Evolutionary conservation across 2,329 filamentous ascomycete genomes (phyloP), one percentile per base, ranked within the genome.

Genomic region (Sclerotinia trifoliorum): DNA sequence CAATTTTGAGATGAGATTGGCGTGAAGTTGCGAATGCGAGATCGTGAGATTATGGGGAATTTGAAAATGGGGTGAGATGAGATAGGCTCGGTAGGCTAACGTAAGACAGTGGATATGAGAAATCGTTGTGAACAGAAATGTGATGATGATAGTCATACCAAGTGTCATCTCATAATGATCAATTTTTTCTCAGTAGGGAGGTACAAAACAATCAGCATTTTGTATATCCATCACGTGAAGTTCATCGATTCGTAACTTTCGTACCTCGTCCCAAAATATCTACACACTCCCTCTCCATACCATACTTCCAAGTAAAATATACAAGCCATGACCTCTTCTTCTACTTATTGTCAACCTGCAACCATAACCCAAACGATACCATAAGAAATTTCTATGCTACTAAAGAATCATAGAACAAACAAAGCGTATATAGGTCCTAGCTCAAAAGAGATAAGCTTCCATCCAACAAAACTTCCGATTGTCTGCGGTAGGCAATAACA

Each of bases 121-220:
- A 15, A 35, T 5, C 3, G 39, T 5, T 15, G 26, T 29, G 19
- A 17, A 1, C 15, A 35, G 11, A 19, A 13, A 32, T n/a, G 5
- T 17, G 3, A n/a, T n/a, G 2, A 19, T 21, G 17, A 21, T 17
- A 6, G 2, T 21, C 2, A 0, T 21, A 13, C 26, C 1, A 6
- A 51, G 5, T 21, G 11, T 21, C 46, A 63, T 51, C 32, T 51
- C 29, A 42, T 26, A 17, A 63, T 42, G n/a, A 39, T 21, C 8
- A 42, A 51, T 62, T 51, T 15, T 15, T 62, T 51, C n/a, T 15
- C n/a, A 13, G n/a, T 15, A 26, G 13, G 8, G 13, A 62, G 4
- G 46, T 51, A 51, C 2, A 39, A 51, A 39, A 13, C 2, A 51
- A 8, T n/a, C 19, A 35, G 15, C 48, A 10, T 8, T 2, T 5